Percentiles rank a stretch among this genome's conserved stretches.
These are phyloP conservation scores for Fusarium tricinctum DNA, from an alignment of 2,329 filamentous ascomycete species.

Conservation along the genomic window DNA sequence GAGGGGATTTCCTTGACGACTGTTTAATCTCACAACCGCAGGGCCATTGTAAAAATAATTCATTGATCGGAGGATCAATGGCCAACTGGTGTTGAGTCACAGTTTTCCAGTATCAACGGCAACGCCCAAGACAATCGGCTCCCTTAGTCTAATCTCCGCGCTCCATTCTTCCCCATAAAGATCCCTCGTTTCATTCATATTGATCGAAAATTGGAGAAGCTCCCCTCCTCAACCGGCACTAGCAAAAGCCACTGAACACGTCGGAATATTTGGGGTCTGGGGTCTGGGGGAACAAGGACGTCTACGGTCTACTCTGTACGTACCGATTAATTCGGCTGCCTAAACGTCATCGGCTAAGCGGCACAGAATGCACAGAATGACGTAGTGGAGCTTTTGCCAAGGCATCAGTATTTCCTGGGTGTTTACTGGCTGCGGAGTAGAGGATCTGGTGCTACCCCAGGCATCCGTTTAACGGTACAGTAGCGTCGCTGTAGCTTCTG, in stretches of 20 bases:
- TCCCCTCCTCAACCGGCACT: neutral
- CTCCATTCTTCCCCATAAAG: constrained; percentile 21
- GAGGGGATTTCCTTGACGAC: neutral
- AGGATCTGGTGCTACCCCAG: constrained; percentile 9
- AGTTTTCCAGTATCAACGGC: neutral
- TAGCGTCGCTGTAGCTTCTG: neutral
- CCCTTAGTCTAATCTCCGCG: neutral
- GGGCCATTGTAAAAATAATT: no score
- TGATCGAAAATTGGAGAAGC: constrained; percentile 23
- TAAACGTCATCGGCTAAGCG: constrained; percentile 37
- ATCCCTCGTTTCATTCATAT: neutral
- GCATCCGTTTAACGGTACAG: constrained; percentile 25
- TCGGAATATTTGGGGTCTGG: constrained; percentile 31
- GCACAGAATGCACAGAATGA: constrained; percentile 29
- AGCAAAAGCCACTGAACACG: constrained; percentile 21
- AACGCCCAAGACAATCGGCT: neutral
- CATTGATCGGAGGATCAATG: neutral
- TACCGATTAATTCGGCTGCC: constrained; percentile 36
- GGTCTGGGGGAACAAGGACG: constrained; percentile 4
- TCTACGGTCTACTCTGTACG: no score
- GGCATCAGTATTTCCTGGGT: constrained; percentile 23
- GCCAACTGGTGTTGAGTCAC: neutral
- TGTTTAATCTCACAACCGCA: neutral
- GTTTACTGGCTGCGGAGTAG: no score
- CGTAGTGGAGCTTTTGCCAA: constrained; percentile 29